Base-by-base conservation (phyloP, 2,329 filamentous ascomycete species). In the Sclerotinia nivalis region DNA sequence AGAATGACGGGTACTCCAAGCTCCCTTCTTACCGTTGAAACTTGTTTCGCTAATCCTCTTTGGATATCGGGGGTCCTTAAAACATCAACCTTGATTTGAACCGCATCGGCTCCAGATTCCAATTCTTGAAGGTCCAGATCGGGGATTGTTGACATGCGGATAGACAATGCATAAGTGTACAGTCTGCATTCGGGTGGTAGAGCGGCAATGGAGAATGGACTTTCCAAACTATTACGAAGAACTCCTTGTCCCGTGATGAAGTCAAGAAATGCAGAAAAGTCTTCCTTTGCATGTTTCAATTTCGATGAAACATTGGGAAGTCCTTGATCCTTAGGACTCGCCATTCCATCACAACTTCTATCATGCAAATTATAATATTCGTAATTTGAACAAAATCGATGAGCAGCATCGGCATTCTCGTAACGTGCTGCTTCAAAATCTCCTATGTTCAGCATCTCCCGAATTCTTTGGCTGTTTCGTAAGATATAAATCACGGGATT, bases 401-500 rank as follows among this genome's bases (percentile, higher is more conserved):
- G 83, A 31, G 81, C 78, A 1, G 80, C 76, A 73, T 84, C 83
- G 20, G 82, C 82, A 22, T 80, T 78, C 50, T 81, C 80, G 7
- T 84, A 77, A 20, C 83, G 76, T 31, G 80, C 78, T 13, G 81
- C 79, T 9, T 83, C 80, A 31, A 81, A 79, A 20, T 83, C 81
- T 55, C 81, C 80, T 18, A 84, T 73, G 2, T 81, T 81, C 10
- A 84, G 75, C 40, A 84, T 73, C 18, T 73, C 70, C 70, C 88
- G 87, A 66, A 93, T 89, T 65, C 88, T 88, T 66, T 85, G 81
- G 8, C 86, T 81, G 73, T 92, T 90, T 62, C 92, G 85, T 34
- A 89, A 83, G 49, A 93, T 82, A 72, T 93, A 89, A 31, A 94
- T 86, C 22, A 94, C 88, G 0, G 91, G 91, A 75, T 92, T 88